phyloP scores from a whole-genome alignment of 352 stramenopile species.

The Phytopythium mirpurense region DNA sequence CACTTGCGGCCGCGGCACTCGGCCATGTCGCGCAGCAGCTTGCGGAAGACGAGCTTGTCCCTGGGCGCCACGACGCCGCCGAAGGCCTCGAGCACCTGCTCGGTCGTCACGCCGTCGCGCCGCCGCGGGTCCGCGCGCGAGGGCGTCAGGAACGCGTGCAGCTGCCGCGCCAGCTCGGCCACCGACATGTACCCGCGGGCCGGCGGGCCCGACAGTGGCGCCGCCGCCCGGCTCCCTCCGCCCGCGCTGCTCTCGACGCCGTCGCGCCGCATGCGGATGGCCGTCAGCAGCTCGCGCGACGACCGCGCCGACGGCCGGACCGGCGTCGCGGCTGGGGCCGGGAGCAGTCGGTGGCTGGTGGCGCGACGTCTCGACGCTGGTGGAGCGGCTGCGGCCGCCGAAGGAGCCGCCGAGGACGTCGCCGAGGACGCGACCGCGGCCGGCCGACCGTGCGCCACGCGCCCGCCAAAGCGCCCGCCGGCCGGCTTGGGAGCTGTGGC shows the following conservation, averaged over 20 bases:
- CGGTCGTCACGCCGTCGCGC: slow-evolving; percentile 73
- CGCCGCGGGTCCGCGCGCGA: slow-evolving; percentile 13
- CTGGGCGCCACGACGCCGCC: slow-evolving; percentile 74
- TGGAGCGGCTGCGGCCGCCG: no score
- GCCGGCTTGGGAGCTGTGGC: slow-evolving; percentile 12
- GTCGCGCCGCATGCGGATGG: slow-evolving; percentile 45
- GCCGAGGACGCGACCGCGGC: neutral
- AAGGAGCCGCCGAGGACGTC: slow-evolving; percentile 1
- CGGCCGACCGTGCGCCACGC: slow-evolving; percentile 22
- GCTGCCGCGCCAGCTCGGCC: slow-evolving; percentile 57
- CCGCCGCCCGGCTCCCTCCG: neutral
- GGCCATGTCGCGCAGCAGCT: slow-evolving; percentile 80
- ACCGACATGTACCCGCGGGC: slow-evolving; percentile 31
- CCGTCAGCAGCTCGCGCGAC: slow-evolving; percentile 65
- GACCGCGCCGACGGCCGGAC: slow-evolving; percentile 33
- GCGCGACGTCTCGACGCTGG: no score
- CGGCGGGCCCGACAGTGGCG: neutral
- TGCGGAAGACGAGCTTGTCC: slow-evolving; percentile 86
- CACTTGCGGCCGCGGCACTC: slow-evolving; percentile 61
- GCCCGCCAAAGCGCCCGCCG: slow-evolving; percentile 31
- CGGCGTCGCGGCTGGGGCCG: slow-evolving; percentile 10
- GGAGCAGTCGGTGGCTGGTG: neutral
- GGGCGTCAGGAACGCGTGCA: slow-evolving; percentile 79
- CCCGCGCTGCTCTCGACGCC: slow-evolving; percentile 23
- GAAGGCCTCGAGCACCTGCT: slow-evolving; percentile 88